These are phyloP conservation scores for Leucogyrophana mollusca DNA, from an alignment of 768 basidiomycete species.

Conservation along the genomic window DNA sequence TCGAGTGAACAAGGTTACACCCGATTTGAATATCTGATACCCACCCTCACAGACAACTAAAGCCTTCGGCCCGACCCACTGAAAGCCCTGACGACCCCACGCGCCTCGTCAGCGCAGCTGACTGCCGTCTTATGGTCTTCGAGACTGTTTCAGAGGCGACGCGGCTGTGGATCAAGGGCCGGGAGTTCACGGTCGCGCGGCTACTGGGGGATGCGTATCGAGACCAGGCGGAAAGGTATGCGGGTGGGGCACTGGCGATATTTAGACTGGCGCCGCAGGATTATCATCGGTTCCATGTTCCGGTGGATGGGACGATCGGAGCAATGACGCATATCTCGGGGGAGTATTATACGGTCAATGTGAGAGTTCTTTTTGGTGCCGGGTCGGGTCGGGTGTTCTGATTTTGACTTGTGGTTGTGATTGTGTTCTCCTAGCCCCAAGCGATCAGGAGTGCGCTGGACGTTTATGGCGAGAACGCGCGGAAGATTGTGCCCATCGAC, in stretches of 20 bases:
- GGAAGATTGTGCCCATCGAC: constrained; percentile 92
- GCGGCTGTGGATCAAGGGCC: constrained; percentile 93
- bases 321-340: constrained; percentile 81
- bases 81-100: constrained; percentile 71
- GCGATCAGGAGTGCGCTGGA: constrained; percentile 88
- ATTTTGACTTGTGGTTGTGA: background rate
- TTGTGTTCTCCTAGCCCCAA: constrained; percentile 60
- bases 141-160: constrained; percentile 85
- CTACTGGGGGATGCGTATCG: constrained; percentile 81
- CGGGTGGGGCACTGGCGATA: constrained; percentile 82
- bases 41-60: constrained; percentile 66
- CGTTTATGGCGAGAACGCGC: constrained; percentile 91
- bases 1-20: background rate
- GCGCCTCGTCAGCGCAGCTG: constrained; percentile 85
- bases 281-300: constrained; percentile 91
- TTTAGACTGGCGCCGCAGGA: constrained; percentile 94
- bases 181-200: constrained; percentile 81
- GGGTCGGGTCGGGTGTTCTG: background rate
- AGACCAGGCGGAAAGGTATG: constrained; percentile 65
- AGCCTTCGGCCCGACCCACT: constrained; percentile 74
- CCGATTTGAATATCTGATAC: background rate
- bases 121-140: constrained; percentile 96
- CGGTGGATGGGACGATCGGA: constrained; percentile 83
- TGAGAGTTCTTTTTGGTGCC: constrained; percentile 31
- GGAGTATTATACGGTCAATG: constrained; percentile 96